These are phyloP conservation scores for Basidioascus undulatus DNA, from an alignment of 768 basidiomycete species.

Conservation along the genomic window DNA sequence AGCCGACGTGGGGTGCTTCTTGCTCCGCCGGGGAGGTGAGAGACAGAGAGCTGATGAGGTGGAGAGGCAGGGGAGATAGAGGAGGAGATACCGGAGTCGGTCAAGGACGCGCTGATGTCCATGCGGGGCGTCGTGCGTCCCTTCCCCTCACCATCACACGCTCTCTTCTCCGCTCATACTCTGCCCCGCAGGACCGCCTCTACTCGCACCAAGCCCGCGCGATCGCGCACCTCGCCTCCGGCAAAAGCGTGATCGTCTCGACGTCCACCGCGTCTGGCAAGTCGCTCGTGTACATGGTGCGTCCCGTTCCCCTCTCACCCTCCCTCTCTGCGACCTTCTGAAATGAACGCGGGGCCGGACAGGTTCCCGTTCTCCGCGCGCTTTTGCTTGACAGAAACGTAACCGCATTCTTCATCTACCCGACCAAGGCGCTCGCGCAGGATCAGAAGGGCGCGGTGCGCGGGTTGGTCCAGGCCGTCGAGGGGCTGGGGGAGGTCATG, in stretches of 20 bases:
- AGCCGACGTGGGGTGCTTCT: conserved; percentile 28
- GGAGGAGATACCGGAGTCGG: too few relatives aligned
- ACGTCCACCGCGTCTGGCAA: conserved; percentile 55
- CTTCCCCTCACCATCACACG: too few relatives aligned
- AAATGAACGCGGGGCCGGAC: too few relatives aligned
- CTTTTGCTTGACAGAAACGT: conserved; percentile 35
- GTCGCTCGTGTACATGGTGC: conserved; percentile 15
- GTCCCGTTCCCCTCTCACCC: too few relatives aligned
- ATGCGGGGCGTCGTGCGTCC: too few relatives aligned
- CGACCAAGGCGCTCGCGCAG: conserved; percentile 82
- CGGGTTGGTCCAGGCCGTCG: conserved; percentile 34
- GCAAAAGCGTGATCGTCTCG: conserved; percentile 58
- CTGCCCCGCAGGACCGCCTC: too few relatives aligned
- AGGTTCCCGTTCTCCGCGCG: conserved; percentile 47
- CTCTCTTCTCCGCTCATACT: too few relatives aligned
- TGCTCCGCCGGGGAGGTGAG: too few relatives aligned
- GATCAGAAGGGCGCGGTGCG: conserved; percentile 53
- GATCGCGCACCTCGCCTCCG: conserved; percentile 24
- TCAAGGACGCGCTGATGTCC: too few relatives aligned
- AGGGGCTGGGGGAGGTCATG: conserved; percentile 36
- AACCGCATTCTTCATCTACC: conserved; percentile 66
- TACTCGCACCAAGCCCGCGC: conserved; percentile 51
- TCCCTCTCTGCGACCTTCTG: too few relatives aligned
- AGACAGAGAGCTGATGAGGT: too few relatives aligned
- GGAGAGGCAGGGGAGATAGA: too few relatives aligned